phyloP scores from a whole-genome alignment of 768 basidiomycete species.

The Agrocybe chaxingu region DNA sequence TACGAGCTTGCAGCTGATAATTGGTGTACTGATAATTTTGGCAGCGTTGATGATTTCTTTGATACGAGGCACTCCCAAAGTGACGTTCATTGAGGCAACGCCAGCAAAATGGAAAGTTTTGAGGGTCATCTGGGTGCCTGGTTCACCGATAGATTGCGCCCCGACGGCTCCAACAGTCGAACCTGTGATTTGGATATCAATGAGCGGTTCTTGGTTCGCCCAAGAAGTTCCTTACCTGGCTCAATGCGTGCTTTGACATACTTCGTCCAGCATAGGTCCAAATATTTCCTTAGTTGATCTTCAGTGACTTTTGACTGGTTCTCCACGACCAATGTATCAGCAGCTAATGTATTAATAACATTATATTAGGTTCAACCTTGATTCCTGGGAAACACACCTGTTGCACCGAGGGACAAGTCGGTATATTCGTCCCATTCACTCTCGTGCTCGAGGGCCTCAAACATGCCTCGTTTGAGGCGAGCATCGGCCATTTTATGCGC shows the following conservation, averaged over 20 bases:
- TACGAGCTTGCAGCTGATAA: conserved; percentile 95
- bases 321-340: conserved; percentile 74
- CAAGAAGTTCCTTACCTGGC: conserved; percentile 55
- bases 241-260: conserved; percentile 97
- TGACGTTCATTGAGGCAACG: conserved; percentile 99
- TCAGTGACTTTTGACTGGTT: conserved; percentile 90
- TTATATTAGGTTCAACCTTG: not conserved
- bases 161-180: conserved; percentile 98
- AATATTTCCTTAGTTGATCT: conserved; percentile 72
- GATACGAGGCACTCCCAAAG: conserved; percentile 98
- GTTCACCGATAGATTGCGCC: conserved; percentile 98
- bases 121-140: conserved; percentile 98
- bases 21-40: conserved; percentile 95
- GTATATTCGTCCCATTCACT: conserved; percentile 77
- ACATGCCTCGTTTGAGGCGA: conserved; percentile 76
- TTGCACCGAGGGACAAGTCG: conserved; percentile 73
- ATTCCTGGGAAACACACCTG: conserved; percentile 42
- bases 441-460: conserved; percentile 70
- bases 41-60: conserved; percentile 99
- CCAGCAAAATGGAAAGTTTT: conserved; percentile 99
- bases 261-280: conserved; percentile 85
- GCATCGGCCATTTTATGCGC: conserved; percentile 62
- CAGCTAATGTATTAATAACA: conserved; percentile 33
- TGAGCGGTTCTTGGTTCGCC: not conserved
- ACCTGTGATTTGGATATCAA: conserved; percentile 39